Conservation (phyloP, 306 rosid species). For the Dalbergia oliveri region DNA sequence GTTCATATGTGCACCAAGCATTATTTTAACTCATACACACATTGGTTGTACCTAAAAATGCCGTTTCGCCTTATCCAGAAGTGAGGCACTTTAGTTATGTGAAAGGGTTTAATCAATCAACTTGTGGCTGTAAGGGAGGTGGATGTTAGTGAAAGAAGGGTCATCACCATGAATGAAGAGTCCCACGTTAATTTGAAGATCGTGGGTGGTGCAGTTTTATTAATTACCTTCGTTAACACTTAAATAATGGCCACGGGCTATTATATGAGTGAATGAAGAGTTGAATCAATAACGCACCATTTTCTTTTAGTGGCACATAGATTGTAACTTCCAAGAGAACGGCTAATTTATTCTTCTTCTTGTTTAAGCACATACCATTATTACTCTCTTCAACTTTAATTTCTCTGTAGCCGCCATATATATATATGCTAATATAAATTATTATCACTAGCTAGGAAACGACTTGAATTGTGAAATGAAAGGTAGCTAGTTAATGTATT, state of each 20-base stretch:
- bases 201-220: constrained; percentile 7
- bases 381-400: neutral
- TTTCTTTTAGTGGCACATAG: neutral
- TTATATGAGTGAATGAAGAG: neutral
- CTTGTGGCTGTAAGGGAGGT: neutral
- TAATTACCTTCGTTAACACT: neutral
- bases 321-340: neutral
- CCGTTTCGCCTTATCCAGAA: neutral
- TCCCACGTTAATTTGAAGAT: neutral
- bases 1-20: neutral
- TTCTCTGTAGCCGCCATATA: neutral
- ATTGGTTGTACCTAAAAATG: neutral
- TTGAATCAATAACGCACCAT: neutral
- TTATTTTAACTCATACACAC: neutral
- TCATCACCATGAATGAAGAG: constrained; percentile 2
- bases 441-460: neutral
- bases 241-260: neutral
- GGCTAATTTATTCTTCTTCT: neutral
- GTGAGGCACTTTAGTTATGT: neutral
- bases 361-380: neutral
- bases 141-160: neutral
- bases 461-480: neutral
- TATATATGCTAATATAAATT: neutral
- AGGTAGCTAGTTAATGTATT: neutral
- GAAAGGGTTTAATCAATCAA: neutral